Evolutionary conservation across 208 protist species (phyloP).

Genomic region (Trichomonas vaginalis): DNA sequence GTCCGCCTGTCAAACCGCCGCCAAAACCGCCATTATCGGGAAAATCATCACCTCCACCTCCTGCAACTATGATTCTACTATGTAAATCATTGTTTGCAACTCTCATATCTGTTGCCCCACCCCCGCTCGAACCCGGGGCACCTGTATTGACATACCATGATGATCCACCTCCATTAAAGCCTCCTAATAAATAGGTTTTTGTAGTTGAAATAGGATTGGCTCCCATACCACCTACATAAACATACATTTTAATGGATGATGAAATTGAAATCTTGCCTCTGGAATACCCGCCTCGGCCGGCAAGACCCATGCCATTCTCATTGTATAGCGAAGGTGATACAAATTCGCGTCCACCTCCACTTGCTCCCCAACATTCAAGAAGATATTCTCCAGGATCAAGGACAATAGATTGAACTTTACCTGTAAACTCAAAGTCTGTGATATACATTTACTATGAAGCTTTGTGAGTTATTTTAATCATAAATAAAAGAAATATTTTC

Average conservation of each 20-base stretch:
- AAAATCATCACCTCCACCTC: background rate
- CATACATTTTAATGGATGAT: background rate
- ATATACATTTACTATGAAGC: too few relatives aligned
- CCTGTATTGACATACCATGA: background rate
- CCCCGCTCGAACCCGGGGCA: too few relatives aligned
- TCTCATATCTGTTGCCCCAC: background rate
- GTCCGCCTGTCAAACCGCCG: background rate
- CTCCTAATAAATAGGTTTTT: background rate
- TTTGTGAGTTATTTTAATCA: too few relatives aligned
- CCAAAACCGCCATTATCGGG: background rate
- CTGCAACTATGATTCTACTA: background rate
- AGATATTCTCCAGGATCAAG: background rate
- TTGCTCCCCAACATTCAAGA: background rate
- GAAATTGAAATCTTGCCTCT: background rate
- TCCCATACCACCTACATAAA: background rate
- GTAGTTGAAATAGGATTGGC: background rate
- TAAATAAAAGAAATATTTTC: too few relatives aligned
- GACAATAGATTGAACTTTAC: background rate
- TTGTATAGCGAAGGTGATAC: background rate
- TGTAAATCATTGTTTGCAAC: background rate
- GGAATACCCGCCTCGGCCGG: background rate
- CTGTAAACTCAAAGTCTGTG: background rate
- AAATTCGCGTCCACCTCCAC: background rate
- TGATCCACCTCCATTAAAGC: background rate
- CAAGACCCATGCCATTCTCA: background rate